Evolutionary conservation across 352 stramenopile genomes (phyloP).

Genomic region (Globisporangium ultimum): DNA sequence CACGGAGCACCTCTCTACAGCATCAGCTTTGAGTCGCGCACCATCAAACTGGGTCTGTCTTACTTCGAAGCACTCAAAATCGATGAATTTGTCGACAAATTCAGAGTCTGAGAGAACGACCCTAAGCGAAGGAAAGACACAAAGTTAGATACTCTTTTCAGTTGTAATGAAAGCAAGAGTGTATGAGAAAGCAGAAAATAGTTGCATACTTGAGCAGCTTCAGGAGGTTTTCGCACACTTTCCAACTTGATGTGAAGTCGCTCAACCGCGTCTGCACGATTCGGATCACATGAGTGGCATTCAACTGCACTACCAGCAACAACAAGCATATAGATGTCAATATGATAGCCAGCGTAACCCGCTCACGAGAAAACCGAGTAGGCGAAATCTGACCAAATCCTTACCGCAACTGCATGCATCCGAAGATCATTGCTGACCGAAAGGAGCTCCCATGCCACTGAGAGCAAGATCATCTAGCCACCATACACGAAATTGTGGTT

Average conservation of each 20-base stretch:
- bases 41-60: conserved; percentile 6
- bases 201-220: conserved; percentile 14
- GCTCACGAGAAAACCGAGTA: background rate
- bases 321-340: background rate
- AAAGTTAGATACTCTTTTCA: background rate
- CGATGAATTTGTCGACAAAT: conserved; percentile 13
- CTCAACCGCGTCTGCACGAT: conserved; percentile 30
- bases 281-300: conserved; percentile 11
- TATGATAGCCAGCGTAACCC: background rate
- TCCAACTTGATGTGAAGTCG: conserved; percentile 47
- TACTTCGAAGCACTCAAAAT: conserved; percentile 12
- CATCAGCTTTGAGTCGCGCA: conserved; percentile 1
- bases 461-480: conserved; percentile 4
- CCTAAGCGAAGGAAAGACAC: background rate
- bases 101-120: conserved; percentile 9
- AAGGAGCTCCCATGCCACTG: conserved; percentile 24
- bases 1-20: conserved; percentile 17
- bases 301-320: conserved; percentile 4
- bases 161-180: background rate
- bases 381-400: background rate
- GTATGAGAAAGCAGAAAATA: background rate
- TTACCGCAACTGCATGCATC: conserved; percentile 19
- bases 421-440: conserved; percentile 22
- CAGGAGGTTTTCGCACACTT: conserved; percentile 28
- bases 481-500: background rate